These are phyloP conservation scores for Coniferiporia weirii DNA, from an alignment of 1,284 basidiomycete genomes.

Conservation along the genomic window DNA sequence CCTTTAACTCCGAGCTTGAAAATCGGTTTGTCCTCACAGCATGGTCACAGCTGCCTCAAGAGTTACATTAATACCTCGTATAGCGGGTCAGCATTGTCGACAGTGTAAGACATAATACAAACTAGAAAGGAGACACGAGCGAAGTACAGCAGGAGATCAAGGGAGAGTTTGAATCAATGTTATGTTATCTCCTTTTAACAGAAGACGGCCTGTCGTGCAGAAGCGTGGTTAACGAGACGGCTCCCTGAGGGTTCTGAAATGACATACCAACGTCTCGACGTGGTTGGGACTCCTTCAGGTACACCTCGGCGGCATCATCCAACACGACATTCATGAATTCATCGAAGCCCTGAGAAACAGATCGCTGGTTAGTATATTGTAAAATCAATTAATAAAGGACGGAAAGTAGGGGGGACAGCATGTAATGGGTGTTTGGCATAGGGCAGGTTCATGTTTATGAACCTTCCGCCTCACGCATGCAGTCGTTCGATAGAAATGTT, in stretches of 20 bases:
- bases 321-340: conserved; percentile 99
- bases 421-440: conserved; percentile 5
- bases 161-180: conserved; percentile 82
- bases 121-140: neutral
- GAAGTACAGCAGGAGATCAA: conserved; percentile 20
- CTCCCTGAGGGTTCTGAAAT: neutral
- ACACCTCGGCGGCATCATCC: conserved; percentile 94
- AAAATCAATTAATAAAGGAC: conserved; percentile 19
- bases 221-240: conserved; percentile 10
- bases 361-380: conserved; percentile 10
- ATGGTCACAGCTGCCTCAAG: neutral
- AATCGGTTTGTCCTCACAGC: neutral
- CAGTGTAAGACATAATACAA: conserved; percentile 1
- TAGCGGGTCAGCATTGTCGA: neutral
- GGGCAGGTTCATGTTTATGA: neutral
- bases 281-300: conserved; percentile 81
- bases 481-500: conserved; percentile 1
- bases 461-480: neutral
- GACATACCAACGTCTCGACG: conserved; percentile 71
- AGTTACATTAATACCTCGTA: neutral
- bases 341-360: conserved; percentile 81
- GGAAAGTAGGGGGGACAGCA: conserved; percentile 7
- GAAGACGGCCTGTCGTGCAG: conserved; percentile 67
- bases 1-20: neutral
- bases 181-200: conserved; percentile 95